Evolutionary conservation across 2,329 filamentous ascomycete genomes (phyloP), one percentile per base, ranked within the genome.

Genomic region (Hymenoscyphus occultus): DNA sequence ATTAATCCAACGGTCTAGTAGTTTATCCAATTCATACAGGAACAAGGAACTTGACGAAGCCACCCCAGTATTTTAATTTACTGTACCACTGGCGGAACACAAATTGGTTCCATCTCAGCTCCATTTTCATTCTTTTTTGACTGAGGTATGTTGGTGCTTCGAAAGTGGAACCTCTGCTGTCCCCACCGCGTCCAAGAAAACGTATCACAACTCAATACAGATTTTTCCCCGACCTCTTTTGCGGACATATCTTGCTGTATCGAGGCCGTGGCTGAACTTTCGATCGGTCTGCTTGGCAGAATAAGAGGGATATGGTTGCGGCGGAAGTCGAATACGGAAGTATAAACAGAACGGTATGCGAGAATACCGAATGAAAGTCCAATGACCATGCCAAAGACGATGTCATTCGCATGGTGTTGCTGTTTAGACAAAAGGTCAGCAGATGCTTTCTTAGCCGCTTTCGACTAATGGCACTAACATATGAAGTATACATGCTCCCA

Each of bases 371-470:
- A 83, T 63, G 84, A 73, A 1, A 83, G 84, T 5, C 88, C 88
- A 56, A 91, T 88, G 54, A 83, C 70, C 0, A 82, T 87, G 12
- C 88, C 88, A 0, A 84, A 85, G 0, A 90, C 65, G 6, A 90
- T 78, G 62, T 91, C 89, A 65, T 90, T 90, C 83, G 87, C 89
- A 77, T 91, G 87, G 77, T 92, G 90, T 75, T 82, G 90, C 75
- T 90, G 51, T 40, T 35, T 9, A 39, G 13, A 5, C 12, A 40
- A 35, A 32, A 10, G 57, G 28, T 65, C 14, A 62, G 59, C 19
- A 39, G 16, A 31, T 14, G 39, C 45, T 59, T 39, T 19, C 32
- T 31, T 9, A 7, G 39, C 32, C 19, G 13, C 39, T 32, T n/a
- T 42, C 12, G 60, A 12, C n/a, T 14, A 1, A 4, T n/a, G 31